Base-by-base conservation (phyloP, 345 rosid genomes). In the Camelina neglecta region DNA sequence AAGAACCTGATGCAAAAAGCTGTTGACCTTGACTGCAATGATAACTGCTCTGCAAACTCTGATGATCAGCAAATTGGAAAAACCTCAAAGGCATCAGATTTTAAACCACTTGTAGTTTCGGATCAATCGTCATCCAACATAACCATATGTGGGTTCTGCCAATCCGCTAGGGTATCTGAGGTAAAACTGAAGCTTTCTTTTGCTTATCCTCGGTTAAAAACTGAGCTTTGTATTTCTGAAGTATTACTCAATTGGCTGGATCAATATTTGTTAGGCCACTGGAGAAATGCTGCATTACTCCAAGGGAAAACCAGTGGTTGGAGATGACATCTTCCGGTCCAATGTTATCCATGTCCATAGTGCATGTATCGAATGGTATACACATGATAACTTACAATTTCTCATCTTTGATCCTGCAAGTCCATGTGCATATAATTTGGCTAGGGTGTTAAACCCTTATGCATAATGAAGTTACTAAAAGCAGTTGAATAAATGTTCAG, bases 301-400 rank as follows among this genome's bases (percentile, higher is more conserved):
- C 21, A 78, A 74, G 41, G 93, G 93, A 51, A 81, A 73, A 16
- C 83, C 26, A 1, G 93, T 93, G 35, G 75, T 62, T 50, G 91
- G 88, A 53, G 81, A 85, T 72, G 83, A 79, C 31, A 84, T 82
- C 61, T 82, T 63, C 62, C 6, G 29, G 51, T 71, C 85, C 47
- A 74, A 75, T 81, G 90, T 82, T 23, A 83, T 87, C 31, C 96
- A 91, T 81, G 97, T 90, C 39, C 98, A 93, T 64, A 80, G 73
- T 29, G 70, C 59, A 63, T 93, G 98, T 71, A 81, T 89, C n/a
- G 93, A 93, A 16, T 93, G 97, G 98, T 93, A 88, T 20, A 75
- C 45, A 20, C 31, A 64, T 18, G 18, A 18, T 31, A 39, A 1
- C 53, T 31, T 41, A 11, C 13, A 48, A 3, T 16, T 59, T 6